These are phyloP conservation scores for Naganishia randhawae DNA, from an alignment of 768 basidiomycete genomes.

Conservation along the genomic window DNA sequence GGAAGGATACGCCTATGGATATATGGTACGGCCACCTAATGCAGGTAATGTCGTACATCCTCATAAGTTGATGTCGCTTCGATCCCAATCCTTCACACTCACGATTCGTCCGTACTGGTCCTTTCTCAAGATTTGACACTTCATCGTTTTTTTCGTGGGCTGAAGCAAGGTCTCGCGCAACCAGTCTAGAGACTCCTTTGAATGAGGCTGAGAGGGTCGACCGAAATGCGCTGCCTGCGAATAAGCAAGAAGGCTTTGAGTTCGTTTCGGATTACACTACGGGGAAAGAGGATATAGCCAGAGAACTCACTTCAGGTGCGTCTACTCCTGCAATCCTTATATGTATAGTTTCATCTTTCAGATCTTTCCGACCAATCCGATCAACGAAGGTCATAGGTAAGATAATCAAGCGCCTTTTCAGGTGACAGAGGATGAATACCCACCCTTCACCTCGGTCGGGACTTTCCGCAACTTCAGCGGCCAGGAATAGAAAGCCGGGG, in stretches of 20 bases:
- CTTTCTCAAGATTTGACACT: slow-evolving; percentile 66
- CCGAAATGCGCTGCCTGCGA: slow-evolving; percentile 77
- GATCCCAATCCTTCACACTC: slow-evolving; percentile 41
- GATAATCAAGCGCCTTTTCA: too few species aligned
- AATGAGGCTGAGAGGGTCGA: slow-evolving; percentile 68
- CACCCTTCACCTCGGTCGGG: slow-evolving; percentile 62
- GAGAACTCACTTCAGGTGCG: slow-evolving; percentile 79
- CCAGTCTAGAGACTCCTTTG: slow-evolving; percentile 69
- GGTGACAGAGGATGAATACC: slow-evolving; percentile 18
- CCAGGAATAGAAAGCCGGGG: slow-evolving; percentile 71
- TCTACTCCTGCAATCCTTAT: slow-evolving; percentile 87
- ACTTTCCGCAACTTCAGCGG: slow-evolving; percentile 67
- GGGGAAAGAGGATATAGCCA: too few species aligned
- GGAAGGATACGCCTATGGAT: slow-evolving; percentile 60
- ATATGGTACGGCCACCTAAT: slow-evolving; percentile 66
- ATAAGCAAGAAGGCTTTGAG: not conserved
- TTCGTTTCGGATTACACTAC: not conserved
- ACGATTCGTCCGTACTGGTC: slow-evolving; percentile 86
- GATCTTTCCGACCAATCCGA: slow-evolving; percentile 53
- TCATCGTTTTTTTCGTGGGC: slow-evolving; percentile 61
- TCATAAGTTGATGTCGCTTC: not conserved
- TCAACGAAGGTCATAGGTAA: slow-evolving; percentile 1
- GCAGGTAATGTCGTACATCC: slow-evolving; percentile 14
- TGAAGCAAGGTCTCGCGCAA: slow-evolving; percentile 40
- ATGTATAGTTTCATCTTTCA: slow-evolving; percentile 76